phyloP scores from a whole-genome alignment of 148 eudicot species.

The Nyssa sinensis region DNA sequence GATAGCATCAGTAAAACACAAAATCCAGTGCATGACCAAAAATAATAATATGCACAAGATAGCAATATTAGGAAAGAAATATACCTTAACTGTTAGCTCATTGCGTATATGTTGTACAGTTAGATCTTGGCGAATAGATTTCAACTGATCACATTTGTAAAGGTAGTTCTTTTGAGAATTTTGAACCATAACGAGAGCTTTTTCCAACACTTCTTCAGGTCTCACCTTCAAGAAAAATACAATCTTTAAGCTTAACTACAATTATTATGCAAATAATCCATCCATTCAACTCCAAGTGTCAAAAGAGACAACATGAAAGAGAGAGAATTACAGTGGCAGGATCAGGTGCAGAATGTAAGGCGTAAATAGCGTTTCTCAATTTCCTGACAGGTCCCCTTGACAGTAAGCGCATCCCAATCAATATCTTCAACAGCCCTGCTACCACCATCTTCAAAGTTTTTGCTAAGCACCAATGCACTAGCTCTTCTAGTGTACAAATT shows the following conservation, averaged over 20 bases:
- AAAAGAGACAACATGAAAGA: constrained; percentile 7
- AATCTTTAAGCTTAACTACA: neutral
- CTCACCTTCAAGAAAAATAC: constrained; percentile 68
- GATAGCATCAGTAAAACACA: neutral
- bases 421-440: constrained; percentile 95
- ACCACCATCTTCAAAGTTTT: constrained; percentile 60
- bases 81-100: constrained; percentile 92
- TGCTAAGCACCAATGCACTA: constrained; percentile 61
- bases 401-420: constrained; percentile 94
- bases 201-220: constrained; percentile 88
- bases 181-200: constrained; percentile 78
- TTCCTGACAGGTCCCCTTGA: constrained; percentile 93
- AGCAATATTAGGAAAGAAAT: constrained; percentile 6
- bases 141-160: constrained; percentile 94
- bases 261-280: constrained; percentile 3
- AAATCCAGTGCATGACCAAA: neutral
- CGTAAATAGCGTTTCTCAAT: constrained; percentile 95
- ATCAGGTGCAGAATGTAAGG: constrained; percentile 96
- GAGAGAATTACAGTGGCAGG: constrained; percentile 71
- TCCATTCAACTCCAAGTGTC: neutral
- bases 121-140: constrained; percentile 96
- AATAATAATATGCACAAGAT: neutral
- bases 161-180: constrained; percentile 76
- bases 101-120: constrained; percentile 92
- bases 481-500: constrained; percentile 64